Percentiles rank a stretch among this genome's conserved stretches.
Conservation (phyloP, 331 rosid genomes). For the Quercus lobata region DNA sequence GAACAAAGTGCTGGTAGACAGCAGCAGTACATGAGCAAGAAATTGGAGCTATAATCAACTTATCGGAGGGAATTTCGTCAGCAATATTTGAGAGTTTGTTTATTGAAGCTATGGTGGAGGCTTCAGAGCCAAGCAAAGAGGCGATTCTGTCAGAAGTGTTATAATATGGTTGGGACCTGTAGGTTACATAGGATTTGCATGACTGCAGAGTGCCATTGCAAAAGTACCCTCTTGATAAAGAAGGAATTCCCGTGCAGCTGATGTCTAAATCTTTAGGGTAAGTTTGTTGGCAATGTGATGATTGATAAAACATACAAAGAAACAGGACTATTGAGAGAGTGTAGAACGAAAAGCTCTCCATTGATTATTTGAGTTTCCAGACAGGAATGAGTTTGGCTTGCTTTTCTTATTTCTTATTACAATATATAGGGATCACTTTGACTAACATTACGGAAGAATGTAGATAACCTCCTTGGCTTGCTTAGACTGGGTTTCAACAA, state of each 20-base stretch:
- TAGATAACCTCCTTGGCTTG: too few species aligned
- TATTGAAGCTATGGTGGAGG: slow-evolving; percentile 35
- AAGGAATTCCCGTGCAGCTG: slow-evolving; percentile 17
- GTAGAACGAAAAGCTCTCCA: slow-evolving; percentile 21
- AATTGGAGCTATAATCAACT: slow-evolving; percentile 21
- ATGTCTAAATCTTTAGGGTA: slow-evolving; percentile 22
- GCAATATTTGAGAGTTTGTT: slow-evolving; percentile 24
- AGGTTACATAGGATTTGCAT: slow-evolving; percentile 38
- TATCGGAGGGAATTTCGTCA: slow-evolving; percentile 19
- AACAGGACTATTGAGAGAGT: neutral
- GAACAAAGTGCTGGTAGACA: slow-evolving; percentile 24
- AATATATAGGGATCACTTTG: too few species aligned
- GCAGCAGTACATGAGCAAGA: slow-evolving; percentile 36
- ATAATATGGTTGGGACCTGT: slow-evolving; percentile 33
- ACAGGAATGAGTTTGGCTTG: slow-evolving; percentile 3
- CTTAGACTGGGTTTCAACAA: too few species aligned
- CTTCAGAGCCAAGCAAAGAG: slow-evolving; percentile 42
- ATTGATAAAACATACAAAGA: slow-evolving; percentile 17
- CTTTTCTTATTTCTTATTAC: neutral
- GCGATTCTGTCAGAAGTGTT: slow-evolving; percentile 35
- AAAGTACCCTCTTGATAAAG: slow-evolving; percentile 39
- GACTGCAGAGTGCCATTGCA: slow-evolving; percentile 37
- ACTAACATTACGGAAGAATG: too few species aligned
- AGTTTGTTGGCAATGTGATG: slow-evolving; percentile 34
- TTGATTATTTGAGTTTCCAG: slow-evolving; percentile 1